Evolutionary conservation across 768 basidiomycete genomes (phyloP).

Genomic region (Suillus cothurnatus): DNA sequence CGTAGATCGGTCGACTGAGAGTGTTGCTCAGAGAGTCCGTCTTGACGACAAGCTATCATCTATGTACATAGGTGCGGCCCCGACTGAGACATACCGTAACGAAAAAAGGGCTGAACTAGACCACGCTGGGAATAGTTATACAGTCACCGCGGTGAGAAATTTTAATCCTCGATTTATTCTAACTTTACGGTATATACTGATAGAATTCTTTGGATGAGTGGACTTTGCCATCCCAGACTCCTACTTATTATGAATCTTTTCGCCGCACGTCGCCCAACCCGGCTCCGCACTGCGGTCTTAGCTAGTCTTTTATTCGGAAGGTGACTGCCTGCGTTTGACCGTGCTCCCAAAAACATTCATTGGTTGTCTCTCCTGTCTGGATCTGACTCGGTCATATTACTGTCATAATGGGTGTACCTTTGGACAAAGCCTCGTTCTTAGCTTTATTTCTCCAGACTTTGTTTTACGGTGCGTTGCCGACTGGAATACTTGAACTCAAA

Average conservation of each 20-base stretch:
- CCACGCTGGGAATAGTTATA: neutral
- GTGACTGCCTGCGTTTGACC: neutral
- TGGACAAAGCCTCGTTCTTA: neutral
- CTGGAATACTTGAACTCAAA: neutral
- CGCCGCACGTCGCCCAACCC: neutral
- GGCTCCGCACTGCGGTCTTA: neutral
- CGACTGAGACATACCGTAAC: neutral
- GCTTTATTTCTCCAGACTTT: neutral
- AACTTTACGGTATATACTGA: neutral
- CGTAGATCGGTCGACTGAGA: no score
- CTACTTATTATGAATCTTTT: neutral
- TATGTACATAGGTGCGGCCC: neutral
- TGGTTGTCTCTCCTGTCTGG: neutral
- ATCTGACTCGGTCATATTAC: neutral
- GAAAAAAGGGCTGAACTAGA: slow-evolving; percentile 1
- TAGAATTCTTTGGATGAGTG: neutral
- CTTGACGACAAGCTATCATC: no score
- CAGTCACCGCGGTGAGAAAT: neutral
- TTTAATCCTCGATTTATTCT: neutral
- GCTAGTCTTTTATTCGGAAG: neutral
- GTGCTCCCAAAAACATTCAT: neutral
- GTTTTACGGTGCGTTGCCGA: neutral
- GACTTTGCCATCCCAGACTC: neutral
- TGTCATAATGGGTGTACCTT: neutral
- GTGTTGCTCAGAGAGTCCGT: no score